Base-by-base conservation (phyloP, 2,329 filamentous ascomycete species). In the Diplodia sapinea region DNA sequence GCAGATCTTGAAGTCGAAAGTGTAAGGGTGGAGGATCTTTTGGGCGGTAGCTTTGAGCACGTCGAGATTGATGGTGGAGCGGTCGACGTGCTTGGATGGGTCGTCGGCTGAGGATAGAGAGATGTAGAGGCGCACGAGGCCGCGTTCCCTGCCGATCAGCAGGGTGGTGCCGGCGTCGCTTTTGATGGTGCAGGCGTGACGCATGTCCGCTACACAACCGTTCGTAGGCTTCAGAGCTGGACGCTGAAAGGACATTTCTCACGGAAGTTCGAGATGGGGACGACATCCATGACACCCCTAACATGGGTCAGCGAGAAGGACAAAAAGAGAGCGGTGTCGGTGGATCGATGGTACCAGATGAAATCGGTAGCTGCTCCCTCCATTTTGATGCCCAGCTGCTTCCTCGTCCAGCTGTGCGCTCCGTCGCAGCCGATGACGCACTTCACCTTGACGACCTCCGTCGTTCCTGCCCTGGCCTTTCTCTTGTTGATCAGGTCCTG, bases 41-140 rank as follows among this genome's bases (percentile, higher is more conserved):
- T 79, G 77, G 11, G 38, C 38, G 11, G 12, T 59, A 0, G 36
- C 38, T 26, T 29, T 43, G 20, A 59, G 38, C 56, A 59, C 23
- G 13, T 59, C 56, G 8, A 59, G 56, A 1, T n/a, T 59, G 56
- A 59, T 59, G 36, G 11, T 59, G 23, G 56, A 47, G 8, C 56
- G 36, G 56, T 43, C 23, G 20, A 47, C 13, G 9, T 5, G 23
- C 23, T 4, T 20, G 12, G 38, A 29, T 11, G 54, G 17, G 52
- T 29, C 38, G 15, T 59, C 36, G 3, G 15, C 6, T 3, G n/a
- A 20, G 9, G 54, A 26, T 1, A 59, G 56, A 4, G 56, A 36
- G 66, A 89, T 87, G 74, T 89, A 90, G 74, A 89, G 86, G 15
- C 88, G 84, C 2, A 85, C 85, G 70, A 90, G 76, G 38, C 38